phyloP scores from a whole-genome alignment of 2,329 filamentous ascomycete species.

The Blastomyces gilchristii region DNA sequence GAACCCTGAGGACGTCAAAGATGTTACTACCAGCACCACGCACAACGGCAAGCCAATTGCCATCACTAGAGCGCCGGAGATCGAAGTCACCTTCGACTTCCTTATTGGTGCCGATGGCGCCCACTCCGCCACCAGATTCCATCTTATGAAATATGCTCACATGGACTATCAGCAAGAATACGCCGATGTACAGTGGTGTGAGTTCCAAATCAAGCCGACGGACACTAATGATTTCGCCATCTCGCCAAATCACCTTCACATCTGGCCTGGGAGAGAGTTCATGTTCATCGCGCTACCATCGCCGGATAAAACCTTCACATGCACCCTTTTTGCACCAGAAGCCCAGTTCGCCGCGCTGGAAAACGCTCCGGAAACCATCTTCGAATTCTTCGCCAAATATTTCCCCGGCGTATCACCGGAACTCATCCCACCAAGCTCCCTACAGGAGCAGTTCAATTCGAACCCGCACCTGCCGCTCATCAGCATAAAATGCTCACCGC shows the following conservation, averaged over 20 bases:
- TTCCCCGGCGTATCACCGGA: conserved; percentile 72
- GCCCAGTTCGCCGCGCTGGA: conserved; percentile 60
- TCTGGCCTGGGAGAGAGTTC: conserved; percentile 86
- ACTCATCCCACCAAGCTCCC: conserved; percentile 49
- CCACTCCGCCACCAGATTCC: conserved; percentile 80
- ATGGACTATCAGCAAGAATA: conserved; percentile 92
- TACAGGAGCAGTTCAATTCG: conserved; percentile 61
- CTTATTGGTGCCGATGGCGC: conserved; percentile 93
- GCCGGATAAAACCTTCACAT: conserved; percentile 87
- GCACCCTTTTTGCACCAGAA: conserved; percentile 80
- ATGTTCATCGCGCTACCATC: conserved; percentile 97
- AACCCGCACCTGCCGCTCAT: conserved; percentile 92
- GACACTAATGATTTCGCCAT: conserved; percentile 55
- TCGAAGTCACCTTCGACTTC: conserved; percentile 80
- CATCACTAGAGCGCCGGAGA: conserved; percentile 49
- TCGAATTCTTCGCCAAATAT: conserved; percentile 73
- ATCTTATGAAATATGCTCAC: conserved; percentile 88
- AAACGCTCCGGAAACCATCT: conserved; percentile 51
- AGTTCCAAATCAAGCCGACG: conserved; percentile 66
- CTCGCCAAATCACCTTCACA: conserved; percentile 87
- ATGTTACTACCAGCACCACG: conserved; percentile 26
- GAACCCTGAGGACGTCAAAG: conserved; percentile 24
- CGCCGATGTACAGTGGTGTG: conserved; percentile 94
- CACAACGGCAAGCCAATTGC: conserved; percentile 16
- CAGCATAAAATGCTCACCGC: conserved; percentile 82